These are phyloP conservation scores for Quercus phellos DNA, from an alignment of 331 rosid genomes.

Conservation along the genomic window DNA sequence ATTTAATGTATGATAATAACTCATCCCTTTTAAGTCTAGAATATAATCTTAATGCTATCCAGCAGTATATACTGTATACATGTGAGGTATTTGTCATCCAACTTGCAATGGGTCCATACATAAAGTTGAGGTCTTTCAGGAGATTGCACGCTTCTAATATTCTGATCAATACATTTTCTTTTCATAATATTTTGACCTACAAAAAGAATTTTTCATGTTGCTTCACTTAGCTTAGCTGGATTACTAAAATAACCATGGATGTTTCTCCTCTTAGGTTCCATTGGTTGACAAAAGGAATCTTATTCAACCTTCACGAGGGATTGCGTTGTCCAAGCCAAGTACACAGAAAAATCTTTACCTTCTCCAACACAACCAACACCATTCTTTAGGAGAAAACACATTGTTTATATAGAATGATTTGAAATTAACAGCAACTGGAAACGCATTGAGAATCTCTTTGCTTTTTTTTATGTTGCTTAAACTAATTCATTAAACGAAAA, in stretches of 20 bases:
- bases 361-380: conserved; percentile 34
- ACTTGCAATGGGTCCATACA: not conserved
- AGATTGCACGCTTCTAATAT: conserved; percentile 22
- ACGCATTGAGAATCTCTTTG: conserved; percentile 17
- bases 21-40: not conserved
- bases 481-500: not conserved
- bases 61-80: conserved; percentile 2
- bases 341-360: conserved; percentile 5
- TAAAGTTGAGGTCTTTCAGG: conserved; percentile 6
- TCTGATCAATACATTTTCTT: conserved; percentile 12
- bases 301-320: conserved; percentile 23
- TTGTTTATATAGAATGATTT: conserved; percentile 26
- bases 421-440: conserved; percentile 16
- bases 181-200: not conserved
- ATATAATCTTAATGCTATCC: conserved; percentile 5
- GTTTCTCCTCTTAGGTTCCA: conserved; percentile 13
- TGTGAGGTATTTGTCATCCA: conserved; percentile 20
- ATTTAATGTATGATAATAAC: too few relatives aligned
- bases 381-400: conserved; percentile 26
- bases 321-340: conserved; percentile 23
- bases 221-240: not conserved
- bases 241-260: not conserved
- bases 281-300: conserved; percentile 29
- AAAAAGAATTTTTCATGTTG: not conserved
- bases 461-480: not conserved